These are phyloP conservation scores for Mucor lusitanicus DNA, from an alignment of 371 early-diverging fungal species.

Conservation along the genomic window DNA sequence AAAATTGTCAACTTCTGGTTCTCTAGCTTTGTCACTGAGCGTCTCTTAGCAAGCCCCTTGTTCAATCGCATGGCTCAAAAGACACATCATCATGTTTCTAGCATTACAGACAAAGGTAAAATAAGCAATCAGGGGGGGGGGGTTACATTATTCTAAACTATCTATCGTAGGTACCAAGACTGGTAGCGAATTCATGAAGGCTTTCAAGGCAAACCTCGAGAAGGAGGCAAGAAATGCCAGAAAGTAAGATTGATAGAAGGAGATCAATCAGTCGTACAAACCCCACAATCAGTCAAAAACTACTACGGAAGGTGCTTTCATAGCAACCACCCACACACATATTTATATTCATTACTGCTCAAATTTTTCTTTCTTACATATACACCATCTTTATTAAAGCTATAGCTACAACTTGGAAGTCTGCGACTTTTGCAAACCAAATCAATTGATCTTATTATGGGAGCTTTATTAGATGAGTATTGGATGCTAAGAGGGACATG, in stretches of 20 bases:
- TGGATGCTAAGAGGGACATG: not conserved
- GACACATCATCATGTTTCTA: conserved; percentile 57
- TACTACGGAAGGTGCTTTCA: not conserved
- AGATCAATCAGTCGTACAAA: not conserved
- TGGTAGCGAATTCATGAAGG: conserved; percentile 43
- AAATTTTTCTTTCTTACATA: not conserved
- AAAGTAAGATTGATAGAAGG: conserved; percentile 14
- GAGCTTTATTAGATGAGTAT: not conserved
- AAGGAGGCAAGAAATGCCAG: conserved; percentile 45
- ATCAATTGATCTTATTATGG: not conserved
- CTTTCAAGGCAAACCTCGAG: conserved; percentile 54
- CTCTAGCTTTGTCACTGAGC: conserved; percentile 49
- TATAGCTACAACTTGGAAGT: not conserved
- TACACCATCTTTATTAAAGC: not conserved
- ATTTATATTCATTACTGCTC: not conserved
- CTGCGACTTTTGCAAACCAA: not conserved
- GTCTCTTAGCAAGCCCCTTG: conserved; percentile 46
- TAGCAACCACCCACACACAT: not conserved
- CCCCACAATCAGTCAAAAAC: not conserved
- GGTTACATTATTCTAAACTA: not conserved
- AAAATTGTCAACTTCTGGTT: conserved; percentile 52
- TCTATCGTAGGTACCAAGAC: conserved; percentile 27
- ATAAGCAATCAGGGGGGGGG: not conserved
- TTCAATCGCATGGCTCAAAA: conserved; percentile 53
- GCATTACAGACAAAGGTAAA: conserved; percentile 43